A percentile compares a stretch with the other conserved stretches of the same genome.
Evolutionary conservation across 768 basidiomycete species (phyloP).

Genomic region (Suillus ampliporus): DNA sequence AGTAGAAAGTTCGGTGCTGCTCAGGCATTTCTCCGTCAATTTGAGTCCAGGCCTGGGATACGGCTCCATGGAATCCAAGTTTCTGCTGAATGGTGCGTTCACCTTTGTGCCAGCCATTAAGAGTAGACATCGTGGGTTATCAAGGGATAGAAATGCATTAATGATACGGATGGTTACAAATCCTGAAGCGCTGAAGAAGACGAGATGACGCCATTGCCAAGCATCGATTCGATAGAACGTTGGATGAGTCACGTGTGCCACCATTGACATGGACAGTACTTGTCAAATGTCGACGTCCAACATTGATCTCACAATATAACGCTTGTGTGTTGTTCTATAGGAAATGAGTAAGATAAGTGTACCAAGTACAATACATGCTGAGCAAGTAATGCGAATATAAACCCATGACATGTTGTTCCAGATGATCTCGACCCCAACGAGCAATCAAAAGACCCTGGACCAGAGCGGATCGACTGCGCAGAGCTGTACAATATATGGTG

Average conservation of each 20-base stretch:
- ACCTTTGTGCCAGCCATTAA: slow-evolving; percentile 50
- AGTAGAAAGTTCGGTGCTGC: slow-evolving; percentile 56
- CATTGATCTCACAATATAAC: too few species aligned
- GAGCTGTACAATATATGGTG: background rate
- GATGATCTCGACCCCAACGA: too few species aligned
- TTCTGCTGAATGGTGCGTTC: slow-evolving; percentile 56
- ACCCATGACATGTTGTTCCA: too few species aligned
- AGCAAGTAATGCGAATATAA: too few species aligned
- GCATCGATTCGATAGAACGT: too few species aligned
- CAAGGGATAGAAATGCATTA: background rate
- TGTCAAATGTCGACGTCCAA: too few species aligned
- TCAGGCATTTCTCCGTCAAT: slow-evolving; percentile 55
- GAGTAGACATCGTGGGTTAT: slow-evolving; percentile 25
- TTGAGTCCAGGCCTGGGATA: slow-evolving; percentile 41
- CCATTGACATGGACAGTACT: too few species aligned
- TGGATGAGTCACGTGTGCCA: too few species aligned
- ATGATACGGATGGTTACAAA: background rate
- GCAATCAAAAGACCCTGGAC: background rate
- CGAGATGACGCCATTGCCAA: background rate
- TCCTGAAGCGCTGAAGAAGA: background rate
- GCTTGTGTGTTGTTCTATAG: too few species aligned
- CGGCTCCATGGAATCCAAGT: slow-evolving; percentile 47
- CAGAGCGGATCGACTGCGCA: slow-evolving; percentile 11
- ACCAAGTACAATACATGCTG: too few species aligned
- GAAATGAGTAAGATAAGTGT: too few species aligned